Percentiles rank a stretch among this genome's conserved stretches.
phyloP scores from a whole-genome alignment of 2,329 filamentous ascomycete genomes.

The Botrytis medusae region DNA sequence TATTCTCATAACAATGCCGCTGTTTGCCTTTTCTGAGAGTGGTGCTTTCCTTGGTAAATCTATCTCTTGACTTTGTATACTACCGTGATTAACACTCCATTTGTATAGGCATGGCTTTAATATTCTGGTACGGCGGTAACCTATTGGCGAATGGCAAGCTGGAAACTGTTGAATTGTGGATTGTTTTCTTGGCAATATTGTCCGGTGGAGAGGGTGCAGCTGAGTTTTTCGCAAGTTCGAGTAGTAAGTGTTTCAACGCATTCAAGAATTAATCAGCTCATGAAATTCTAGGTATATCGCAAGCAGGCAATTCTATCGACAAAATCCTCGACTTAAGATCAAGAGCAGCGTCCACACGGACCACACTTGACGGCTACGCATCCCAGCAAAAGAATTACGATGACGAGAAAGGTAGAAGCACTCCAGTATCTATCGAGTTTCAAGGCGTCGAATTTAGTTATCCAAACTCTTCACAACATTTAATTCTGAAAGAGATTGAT shows the following conservation, averaged over 20 bases:
- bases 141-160: conserved; percentile 72
- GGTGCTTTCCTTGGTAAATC: conserved; percentile 44
- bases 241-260: conserved; percentile 55
- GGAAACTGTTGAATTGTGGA: conserved; percentile 78
- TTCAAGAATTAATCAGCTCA: not conserved
- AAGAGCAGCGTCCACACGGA: not conserved
- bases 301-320: conserved; percentile 2
- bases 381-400: not conserved
- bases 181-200: conserved; percentile 80
- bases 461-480: not conserved
- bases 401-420: not conserved
- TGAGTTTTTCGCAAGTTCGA: conserved; percentile 76
- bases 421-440: not conserved
- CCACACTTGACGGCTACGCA: not conserved
- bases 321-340: not conserved
- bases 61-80: conserved; percentile 56
- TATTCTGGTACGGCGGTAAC: conserved; percentile 85
- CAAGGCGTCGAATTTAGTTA: conserved; percentile 3
- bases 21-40: conserved; percentile 33
- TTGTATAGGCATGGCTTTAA: conserved; percentile 65
- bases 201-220: conserved; percentile 89
- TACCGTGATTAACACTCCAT: not conserved
- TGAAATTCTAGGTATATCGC: not conserved
- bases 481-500: conserved; percentile 62
- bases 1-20: conserved; percentile 32